Base-by-base conservation (phyloP, 2,329 filamentous ascomycete species). In the Nothomitra cinnamomea region DNA sequence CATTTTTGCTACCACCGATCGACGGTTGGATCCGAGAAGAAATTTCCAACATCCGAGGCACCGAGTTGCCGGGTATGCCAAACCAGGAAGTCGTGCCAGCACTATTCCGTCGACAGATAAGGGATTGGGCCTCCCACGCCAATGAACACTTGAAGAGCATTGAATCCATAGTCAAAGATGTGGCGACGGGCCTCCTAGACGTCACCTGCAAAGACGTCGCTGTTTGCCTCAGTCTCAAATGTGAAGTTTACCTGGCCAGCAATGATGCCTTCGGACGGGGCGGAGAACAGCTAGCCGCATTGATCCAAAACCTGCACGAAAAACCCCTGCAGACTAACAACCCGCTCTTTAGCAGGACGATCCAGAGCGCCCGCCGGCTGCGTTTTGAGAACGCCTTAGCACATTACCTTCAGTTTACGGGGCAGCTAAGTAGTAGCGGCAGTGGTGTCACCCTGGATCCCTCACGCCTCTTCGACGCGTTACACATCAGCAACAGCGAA, bases 401-500 rank as follows among this genome's bases (percentile, higher is more conserved):
- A 3, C 49, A 55, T 13, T 60, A 58, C n/a, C 41, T 45, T 22
- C n/a, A 22, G 6, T 5, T 10, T 7, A 21, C 41, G 2, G 41
- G 3, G 6, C 41, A 45, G 41, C 2, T 45, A 2, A 22, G 10
- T 6, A 22, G 17, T 13, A 6, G 8, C 5, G n/a, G 25, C 3
- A 13, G 41, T 5, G 17, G 5, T 13, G 5, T 21, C n/a, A 21
- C 41, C 2, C 17, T 19, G 5, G n/a, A 45, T 45, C 41, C 41
- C 15, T 21, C 4, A 3, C n/a, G 15, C 41, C 41, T 45, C 38
- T 41, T 41, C 38, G 38, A 41, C 3, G 38, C 4, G 4, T 19
- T 41, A 19, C 38, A 41, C 13, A 41, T 41, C 38, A 47, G 61
- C 53, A 71, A 69, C 51, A 62, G 64, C 0, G 60, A 70, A 2